Percentiles rank a stretch among this genome's conserved stretches.
phyloP scores from a whole-genome alignment of 2,329 filamentous ascomycete genomes.

The Neocatenulostroma microsporum region DNA sequence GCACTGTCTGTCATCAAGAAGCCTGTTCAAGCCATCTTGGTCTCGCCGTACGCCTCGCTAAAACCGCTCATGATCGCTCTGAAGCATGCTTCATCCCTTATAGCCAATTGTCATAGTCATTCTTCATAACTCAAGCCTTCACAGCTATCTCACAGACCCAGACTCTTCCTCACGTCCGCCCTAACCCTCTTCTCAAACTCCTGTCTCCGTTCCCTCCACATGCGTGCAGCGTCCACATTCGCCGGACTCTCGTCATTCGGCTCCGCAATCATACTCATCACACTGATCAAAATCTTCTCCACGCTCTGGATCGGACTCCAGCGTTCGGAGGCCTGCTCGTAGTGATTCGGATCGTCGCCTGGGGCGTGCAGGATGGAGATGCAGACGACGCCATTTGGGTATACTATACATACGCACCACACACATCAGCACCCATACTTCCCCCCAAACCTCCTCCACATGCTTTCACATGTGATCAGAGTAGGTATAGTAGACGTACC shows the following conservation, averaged over 20 bases:
- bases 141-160: constrained; percentile 55
- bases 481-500: constrained; percentile 44
- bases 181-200: constrained; percentile 85
- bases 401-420: constrained; percentile 51
- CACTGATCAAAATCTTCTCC: constrained; percentile 92
- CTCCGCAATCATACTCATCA: constrained; percentile 97
- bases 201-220: constrained; percentile 78
- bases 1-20: neutral
- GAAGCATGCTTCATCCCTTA: neutral
- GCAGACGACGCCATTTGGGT: constrained; percentile 84
- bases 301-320: constrained; percentile 97
- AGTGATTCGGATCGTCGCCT: constrained; percentile 96
- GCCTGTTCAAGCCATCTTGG: neutral
- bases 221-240: constrained; percentile 91
- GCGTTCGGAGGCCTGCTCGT: constrained; percentile 89
- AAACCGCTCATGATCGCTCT: neutral
- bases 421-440: neutral
- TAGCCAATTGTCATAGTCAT: neutral
- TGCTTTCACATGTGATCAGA: neutral
- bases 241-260: constrained; percentile 95
- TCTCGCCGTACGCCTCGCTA: constrained; percentile 8
- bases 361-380: constrained; percentile 97
- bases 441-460: neutral
- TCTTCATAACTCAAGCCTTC: neutral
- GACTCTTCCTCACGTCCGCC: constrained; percentile 68